A percentile compares a stretch with the other conserved stretches of the same genome.
These are phyloP conservation scores for Inonotus obliquus DNA, from an alignment of 1,284 basidiomycete species.

Conservation along the genomic window DNA sequence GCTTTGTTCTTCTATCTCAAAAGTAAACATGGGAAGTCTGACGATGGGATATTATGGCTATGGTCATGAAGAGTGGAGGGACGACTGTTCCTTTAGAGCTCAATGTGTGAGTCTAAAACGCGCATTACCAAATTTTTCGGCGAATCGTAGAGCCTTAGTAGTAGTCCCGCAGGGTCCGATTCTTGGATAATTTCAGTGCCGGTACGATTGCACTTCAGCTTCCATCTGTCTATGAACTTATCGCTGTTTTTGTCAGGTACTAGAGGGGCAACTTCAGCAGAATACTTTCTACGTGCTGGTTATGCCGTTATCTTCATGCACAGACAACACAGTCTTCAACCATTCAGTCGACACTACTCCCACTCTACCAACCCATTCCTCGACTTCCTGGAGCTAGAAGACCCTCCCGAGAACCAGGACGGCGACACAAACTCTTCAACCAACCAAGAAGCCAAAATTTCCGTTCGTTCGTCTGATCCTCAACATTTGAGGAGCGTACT, in stretches of 20 bases:
- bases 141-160: conserved; percentile 20
- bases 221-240: too few relatives aligned
- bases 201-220: conserved; percentile 45
- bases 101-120: conserved; percentile 78
- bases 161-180: conserved; percentile 72
- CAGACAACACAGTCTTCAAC: conserved; percentile 93
- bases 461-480: conserved; percentile 63
- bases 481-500: conserved; percentile 71
- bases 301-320: conserved; percentile 99
- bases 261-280: conserved; percentile 93
- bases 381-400: conserved; percentile 85
- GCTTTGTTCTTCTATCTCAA: conserved; percentile 27
- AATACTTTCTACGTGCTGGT: conserved; percentile 90
- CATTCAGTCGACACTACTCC: conserved; percentile 95
- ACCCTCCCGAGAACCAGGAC: conserved; percentile 12
- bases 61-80: conserved; percentile 79
- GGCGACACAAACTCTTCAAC: conserved; percentile 15
- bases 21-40: not conserved
- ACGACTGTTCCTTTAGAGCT: conserved; percentile 94
- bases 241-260: conserved; percentile 63
- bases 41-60: conserved; percentile 12
- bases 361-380: conserved; percentile 98
- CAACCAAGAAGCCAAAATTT: conserved; percentile 40
- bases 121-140: conserved; percentile 2
- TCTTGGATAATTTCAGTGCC: conserved; percentile 98